phyloP scores from a whole-genome alignment of 768 basidiomycete genomes.

The Lactifluus hygrophoroides region DNA sequence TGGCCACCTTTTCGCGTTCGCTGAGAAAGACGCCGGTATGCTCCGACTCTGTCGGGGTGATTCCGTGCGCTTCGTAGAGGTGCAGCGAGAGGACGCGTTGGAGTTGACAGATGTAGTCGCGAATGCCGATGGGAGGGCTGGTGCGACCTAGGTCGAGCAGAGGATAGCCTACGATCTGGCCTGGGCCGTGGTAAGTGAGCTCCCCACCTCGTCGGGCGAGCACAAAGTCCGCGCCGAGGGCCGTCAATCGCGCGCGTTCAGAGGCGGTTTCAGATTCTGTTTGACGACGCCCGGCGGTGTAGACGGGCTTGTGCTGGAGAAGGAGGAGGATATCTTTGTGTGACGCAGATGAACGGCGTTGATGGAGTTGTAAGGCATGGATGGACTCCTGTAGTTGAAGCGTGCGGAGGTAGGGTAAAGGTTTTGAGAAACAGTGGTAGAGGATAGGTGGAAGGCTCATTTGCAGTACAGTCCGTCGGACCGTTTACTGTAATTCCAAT shows the following conservation, averaged over 20 bases:
- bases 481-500: no score
- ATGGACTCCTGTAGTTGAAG: conserved; percentile 64
- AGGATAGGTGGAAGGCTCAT: conserved; percentile 48
- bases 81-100: conserved; percentile 63
- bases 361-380: conserved; percentile 53
- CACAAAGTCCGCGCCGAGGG: conserved; percentile 83
- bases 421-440: conserved; percentile 70
- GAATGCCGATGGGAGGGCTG: conserved; percentile 58
- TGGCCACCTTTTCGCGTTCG: conserved; percentile 76
- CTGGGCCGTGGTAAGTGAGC: conserved; percentile 95
- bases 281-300: conserved; percentile 90
- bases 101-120: conserved; percentile 79
- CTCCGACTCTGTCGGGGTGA: conserved; percentile 51
- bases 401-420: conserved; percentile 65
- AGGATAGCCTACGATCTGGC: conserved; percentile 94
- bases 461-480: neutral
- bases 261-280: conserved; percentile 45
- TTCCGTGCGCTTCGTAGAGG: conserved; percentile 50
- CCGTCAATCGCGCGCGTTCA: conserved; percentile 57
- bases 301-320: conserved; percentile 88
- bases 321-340: conserved; percentile 63
- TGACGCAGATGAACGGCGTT: conserved; percentile 34
- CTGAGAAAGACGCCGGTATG: conserved; percentile 90
- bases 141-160: conserved; percentile 82
- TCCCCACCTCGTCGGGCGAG: conserved; percentile 81